Evolutionary conservation across 192 early-diverging fungal species (phyloP).

Genomic region (Rhizoclosmatium sp.): DNA sequence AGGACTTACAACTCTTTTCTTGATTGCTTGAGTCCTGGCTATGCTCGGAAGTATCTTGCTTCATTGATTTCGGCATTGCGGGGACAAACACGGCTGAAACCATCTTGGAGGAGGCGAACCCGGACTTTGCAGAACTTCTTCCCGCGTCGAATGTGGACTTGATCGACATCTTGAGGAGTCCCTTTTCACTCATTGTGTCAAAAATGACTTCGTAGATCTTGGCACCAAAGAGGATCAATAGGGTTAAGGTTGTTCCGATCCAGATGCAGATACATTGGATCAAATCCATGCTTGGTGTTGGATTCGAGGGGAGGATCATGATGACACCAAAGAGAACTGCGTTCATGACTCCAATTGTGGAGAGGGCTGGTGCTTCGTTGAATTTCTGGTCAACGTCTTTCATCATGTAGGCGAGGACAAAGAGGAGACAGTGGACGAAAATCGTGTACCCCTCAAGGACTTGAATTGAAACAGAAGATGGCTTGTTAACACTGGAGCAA

Average conservation of each 20-base stretch:
- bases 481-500: background rate
- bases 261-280: background rate
- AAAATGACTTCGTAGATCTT: constrained; percentile 8
- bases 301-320: constrained; percentile 1
- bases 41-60: background rate
- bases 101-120: background rate
- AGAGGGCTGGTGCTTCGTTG: constrained; percentile 7
- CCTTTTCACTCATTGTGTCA: background rate
- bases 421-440: background rate
- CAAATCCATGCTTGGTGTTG: background rate
- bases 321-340: background rate
- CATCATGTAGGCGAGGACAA: background rate
- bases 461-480: background rate
- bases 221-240: background rate
- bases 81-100: background rate
- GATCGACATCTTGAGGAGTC: background rate
- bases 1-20: too few species aligned
- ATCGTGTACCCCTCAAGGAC: background rate
- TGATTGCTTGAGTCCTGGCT: too few species aligned
- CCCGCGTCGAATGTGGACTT: background rate
- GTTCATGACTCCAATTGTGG: background rate
- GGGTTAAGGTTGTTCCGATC: background rate
- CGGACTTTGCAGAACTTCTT: background rate
- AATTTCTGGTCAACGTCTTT: constrained; percentile 6
- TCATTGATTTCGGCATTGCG: background rate